These are phyloP conservation scores for Laburnicola sp. DNA, from an alignment of 2,329 filamentous ascomycete species.

Conservation along the genomic window DNA sequence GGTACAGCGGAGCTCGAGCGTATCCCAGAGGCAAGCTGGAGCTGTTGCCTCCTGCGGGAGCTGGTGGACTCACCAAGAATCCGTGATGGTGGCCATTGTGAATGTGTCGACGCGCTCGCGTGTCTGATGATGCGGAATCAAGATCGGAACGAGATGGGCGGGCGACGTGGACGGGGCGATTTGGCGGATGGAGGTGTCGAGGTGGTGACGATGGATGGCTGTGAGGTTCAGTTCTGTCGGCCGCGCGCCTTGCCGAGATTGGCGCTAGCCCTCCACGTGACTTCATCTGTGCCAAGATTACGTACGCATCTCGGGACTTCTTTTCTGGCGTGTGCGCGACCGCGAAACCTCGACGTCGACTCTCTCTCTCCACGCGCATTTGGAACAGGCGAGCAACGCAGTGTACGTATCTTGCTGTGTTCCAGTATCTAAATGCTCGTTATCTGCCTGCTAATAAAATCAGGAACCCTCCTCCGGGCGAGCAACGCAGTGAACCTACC, in stretches of 20 bases:
- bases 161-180: constrained; percentile 32
- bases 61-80: constrained; percentile 73
- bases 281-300: constrained; percentile 23
- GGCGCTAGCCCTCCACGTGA: constrained; percentile 25
- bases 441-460: background rate
- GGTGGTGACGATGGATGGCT: constrained; percentile 44
- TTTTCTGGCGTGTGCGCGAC: too few relatives aligned
- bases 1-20: constrained; percentile 36
- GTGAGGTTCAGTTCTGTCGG: constrained; percentile 33
- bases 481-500: constrained; percentile 42
- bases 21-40: constrained; percentile 43
- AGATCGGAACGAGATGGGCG: constrained; percentile 37
- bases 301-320: too few relatives aligned
- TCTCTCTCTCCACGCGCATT: constrained; percentile 13
- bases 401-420: constrained; percentile 25
- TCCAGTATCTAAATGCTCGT: background rate
- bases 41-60: constrained; percentile 38
- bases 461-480: constrained; percentile 38
- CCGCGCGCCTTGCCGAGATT: constrained; percentile 20
- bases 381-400: constrained; percentile 39
- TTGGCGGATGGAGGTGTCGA: constrained; percentile 33
- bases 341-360: too few relatives aligned
- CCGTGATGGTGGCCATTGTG: constrained; percentile 52
- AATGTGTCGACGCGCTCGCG: constrained; percentile 14
- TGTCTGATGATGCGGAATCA: constrained; percentile 22